Base-by-base conservation (phyloP, 1,139 yeast species). In the Candida tropicalis region DNA sequence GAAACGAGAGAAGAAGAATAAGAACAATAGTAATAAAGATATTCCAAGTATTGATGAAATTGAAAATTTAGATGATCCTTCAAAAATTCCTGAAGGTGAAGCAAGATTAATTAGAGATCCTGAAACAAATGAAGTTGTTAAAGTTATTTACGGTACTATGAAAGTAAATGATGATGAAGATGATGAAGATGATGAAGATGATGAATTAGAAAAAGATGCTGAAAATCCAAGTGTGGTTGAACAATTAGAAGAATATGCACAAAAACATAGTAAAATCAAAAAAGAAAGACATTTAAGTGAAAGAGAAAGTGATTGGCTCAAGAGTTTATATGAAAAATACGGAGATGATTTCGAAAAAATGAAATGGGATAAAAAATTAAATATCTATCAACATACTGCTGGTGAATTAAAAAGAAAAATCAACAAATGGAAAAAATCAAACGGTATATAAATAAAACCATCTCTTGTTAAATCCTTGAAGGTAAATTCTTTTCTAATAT, bases 351-450 rank as follows among this genome's bases (percentile, higher is more conserved):
- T 82, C 60, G 84, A 79, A 41, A 87, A 82, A 56, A 93, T 95
- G 98, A 85, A 82, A 61, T 86, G 96, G 87, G 99, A 93, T 62
- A 81, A 78, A 67, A 87, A 86, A 62, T 73, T 91, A 50, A 93
- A 93, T 61, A 77, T 86, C 2, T 80, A 78, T 65, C 97, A 90
- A 66, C 91, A 87, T 60, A 76, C 88, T 50, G 84, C 82, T n/a
- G 95, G 96, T 23, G 95, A 89, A 56, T 68, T 91, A 57, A 84
- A 76, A 63, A 79, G 79, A 60, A 79, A 90, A 57, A 70, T 88
- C 36, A 56, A 56, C 33, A 83, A 81, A 60, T 86, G 91, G 91
- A 82, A 81, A 59, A 76, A 77, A 59, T 59, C 63, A 38, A 68
- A 76, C 37, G 44, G 41, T 35, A 42, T 53, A 34, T 33, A 42